Evolutionary conservation across 192 early-diverging fungal genomes (phyloP).

Genomic region (Umbelopsis ramanniana): DNA sequence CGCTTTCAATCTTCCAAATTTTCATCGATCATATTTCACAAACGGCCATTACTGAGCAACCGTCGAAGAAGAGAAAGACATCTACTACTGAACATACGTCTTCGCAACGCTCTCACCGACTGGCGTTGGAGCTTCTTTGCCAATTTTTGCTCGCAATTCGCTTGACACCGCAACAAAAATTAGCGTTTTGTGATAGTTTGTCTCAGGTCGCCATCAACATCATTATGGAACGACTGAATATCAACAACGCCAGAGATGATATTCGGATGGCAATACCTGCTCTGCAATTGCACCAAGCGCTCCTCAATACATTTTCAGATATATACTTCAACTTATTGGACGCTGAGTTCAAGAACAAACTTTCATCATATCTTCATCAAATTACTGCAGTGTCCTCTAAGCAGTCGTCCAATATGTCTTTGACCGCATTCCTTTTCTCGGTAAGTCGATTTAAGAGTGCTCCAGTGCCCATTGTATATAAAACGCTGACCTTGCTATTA

Average conservation of each 20-base stretch:
- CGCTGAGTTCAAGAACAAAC: background rate
- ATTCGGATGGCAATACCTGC: conserved; percentile 23
- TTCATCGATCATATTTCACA: conserved; percentile 7
- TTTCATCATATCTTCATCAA: background rate
- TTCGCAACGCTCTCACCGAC: background rate
- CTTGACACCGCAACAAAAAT: background rate
- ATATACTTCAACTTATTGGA: conserved; percentile 25
- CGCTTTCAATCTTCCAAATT: conserved; percentile 26
- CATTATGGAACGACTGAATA: background rate
- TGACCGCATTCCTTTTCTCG: background rate
- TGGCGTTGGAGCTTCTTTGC: background rate
- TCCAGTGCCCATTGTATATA: background rate
- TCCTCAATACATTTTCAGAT: conserved; percentile 33
- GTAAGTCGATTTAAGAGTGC: background rate
- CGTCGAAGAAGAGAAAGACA: background rate
- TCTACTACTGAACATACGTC: background rate
- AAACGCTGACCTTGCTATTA: background rate
- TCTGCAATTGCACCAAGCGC: conserved; percentile 34
- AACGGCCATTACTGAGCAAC: background rate
- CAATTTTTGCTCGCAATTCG: conserved; percentile 3
- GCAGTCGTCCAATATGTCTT: background rate
- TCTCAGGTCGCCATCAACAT: background rate
- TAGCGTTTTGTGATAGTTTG: background rate
- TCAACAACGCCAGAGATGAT: background rate
- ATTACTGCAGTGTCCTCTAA: background rate